A percentile compares a stretch with the other conserved stretches of the same genome.
Conservation (phyloP, 2,329 filamentous ascomycete genomes). For the Botrytis tulipae region DNA sequence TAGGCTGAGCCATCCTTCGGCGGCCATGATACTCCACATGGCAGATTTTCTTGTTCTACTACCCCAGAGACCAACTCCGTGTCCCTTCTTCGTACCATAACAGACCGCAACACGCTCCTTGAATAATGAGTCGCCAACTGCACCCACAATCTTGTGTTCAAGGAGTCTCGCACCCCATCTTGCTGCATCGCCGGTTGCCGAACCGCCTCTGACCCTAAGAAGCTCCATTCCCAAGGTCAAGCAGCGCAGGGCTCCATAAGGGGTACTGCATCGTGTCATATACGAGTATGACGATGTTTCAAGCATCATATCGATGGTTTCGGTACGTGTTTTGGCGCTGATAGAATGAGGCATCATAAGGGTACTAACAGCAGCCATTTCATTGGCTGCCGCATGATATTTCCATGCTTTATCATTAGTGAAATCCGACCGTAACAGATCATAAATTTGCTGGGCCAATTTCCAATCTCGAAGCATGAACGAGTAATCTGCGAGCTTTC, state of each 20-base stretch:
- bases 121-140: slow-evolving; percentile 75
- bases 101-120: slow-evolving; percentile 84
- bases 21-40: slow-evolving; percentile 80
- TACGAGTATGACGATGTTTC: slow-evolving; percentile 93
- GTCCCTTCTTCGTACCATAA: slow-evolving; percentile 71
- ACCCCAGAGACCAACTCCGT: slow-evolving; percentile 66
- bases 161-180: slow-evolving; percentile 79
- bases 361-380: slow-evolving; percentile 87
- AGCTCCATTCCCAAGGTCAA: slow-evolving; percentile 77
- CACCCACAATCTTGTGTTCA: slow-evolving; percentile 72
- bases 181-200: slow-evolving; percentile 81
- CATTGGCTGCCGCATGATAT: slow-evolving; percentile 88
- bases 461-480: slow-evolving; percentile 98
- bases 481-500: slow-evolving; percentile 89
- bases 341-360: slow-evolving; percentile 72
- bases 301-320: slow-evolving; percentile 81
- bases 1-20: slow-evolving; percentile 79
- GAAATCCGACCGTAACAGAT: slow-evolving; percentile 84
- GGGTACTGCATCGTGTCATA: slow-evolving; percentile 74
- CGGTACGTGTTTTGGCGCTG: slow-evolving; percentile 72
- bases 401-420: slow-evolving; percentile 96
- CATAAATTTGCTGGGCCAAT: slow-evolving; percentile 86
- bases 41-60: slow-evolving; percentile 79
- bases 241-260: slow-evolving; percentile 77
- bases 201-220: slow-evolving; percentile 73